Percentiles rank a stretch among this genome's conserved stretches.
Evolutionary conservation across 805 yeast genomes (phyloP).

Genomic region (Barnettozyma pratensis): DNA sequence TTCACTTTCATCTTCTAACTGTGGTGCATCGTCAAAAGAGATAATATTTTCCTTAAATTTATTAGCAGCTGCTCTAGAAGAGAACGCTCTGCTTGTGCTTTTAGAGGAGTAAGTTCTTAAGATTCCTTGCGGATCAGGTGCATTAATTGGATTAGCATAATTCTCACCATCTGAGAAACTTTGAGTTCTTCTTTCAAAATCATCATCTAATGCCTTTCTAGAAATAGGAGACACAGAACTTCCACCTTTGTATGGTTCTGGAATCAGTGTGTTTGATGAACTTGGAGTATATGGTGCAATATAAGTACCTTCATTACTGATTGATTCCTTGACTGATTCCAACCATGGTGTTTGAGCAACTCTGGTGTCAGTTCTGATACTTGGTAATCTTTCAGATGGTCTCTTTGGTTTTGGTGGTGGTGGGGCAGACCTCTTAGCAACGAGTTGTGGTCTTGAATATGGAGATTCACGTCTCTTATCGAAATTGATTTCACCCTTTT

Average conservation of each 20-base stretch:
- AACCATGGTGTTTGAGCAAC: slow-evolving; percentile 6
- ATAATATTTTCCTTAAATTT: slow-evolving; percentile 68
- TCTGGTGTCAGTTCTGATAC: slow-evolving; percentile 5
- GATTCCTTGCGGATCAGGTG: no score
- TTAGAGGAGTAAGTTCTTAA: not conserved
- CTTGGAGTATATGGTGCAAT: slow-evolving; percentile 38
- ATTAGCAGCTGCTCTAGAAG: slow-evolving; percentile 15
- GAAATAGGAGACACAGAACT: slow-evolving; percentile 20
- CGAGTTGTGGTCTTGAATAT: slow-evolving; percentile 48
- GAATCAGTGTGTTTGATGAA: slow-evolving; percentile 36
- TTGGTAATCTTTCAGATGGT: slow-evolving; percentile 5
- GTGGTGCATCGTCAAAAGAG: slow-evolving; percentile 72
- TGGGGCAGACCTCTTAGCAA: slow-evolving; percentile 69
- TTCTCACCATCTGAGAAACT: not conserved
- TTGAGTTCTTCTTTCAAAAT: not conserved
- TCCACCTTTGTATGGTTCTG: slow-evolving; percentile 34
- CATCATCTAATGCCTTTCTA: slow-evolving; percentile 15
- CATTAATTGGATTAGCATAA: not conserved
- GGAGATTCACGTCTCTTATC: slow-evolving; percentile 78
- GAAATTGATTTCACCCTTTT: slow-evolving; percentile 72
- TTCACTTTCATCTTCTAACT: slow-evolving; percentile 32
- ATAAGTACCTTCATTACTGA: slow-evolving; percentile 21
- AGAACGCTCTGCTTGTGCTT: not conserved
- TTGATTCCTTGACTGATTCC: slow-evolving; percentile 21
- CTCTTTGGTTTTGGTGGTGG: slow-evolving; percentile 55